Percentiles rank a stretch among this genome's conserved stretches.
phyloP scores from a whole-genome alignment of 1,284 basidiomycete genomes.

The Neotropicomus parvogracilis region DNA sequence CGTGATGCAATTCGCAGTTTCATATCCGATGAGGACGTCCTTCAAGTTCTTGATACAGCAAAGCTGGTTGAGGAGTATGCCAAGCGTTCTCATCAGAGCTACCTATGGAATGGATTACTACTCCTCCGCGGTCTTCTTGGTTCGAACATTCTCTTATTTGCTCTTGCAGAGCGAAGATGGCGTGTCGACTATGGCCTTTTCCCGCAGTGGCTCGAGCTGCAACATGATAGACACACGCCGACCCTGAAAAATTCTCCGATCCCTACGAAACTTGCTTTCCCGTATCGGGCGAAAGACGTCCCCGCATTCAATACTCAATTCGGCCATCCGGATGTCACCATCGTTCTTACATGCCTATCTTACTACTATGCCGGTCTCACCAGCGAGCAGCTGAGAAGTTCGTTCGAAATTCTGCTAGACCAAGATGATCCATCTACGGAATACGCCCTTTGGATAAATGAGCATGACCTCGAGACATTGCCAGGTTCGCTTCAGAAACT shows the following conservation, averaged over 20 bases:
- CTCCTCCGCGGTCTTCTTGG: constrained; percentile 1
- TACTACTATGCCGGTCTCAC: constrained; percentile 4
- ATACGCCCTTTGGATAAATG: neutral
- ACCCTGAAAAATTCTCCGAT: neutral
- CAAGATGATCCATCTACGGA: neutral
- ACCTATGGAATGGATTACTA: neutral
- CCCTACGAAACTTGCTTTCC: neutral
- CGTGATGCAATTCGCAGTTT: neutral
- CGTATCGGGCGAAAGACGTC: constrained; percentile 4
- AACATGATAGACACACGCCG: no score
- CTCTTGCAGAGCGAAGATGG: constrained; percentile 1
- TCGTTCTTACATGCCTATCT: constrained; percentile 3
- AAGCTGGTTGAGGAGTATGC: neutral
- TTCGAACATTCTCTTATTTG: neutral
- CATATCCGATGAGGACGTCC: neutral
- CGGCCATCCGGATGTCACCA: constrained; percentile 1
- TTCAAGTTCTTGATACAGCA: neutral
- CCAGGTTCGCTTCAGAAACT: neutral
- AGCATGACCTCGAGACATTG: neutral
- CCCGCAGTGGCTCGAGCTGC: no score
- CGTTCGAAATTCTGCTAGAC: neutral
- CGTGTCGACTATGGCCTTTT: constrained; percentile 6
- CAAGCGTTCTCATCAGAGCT: neutral
- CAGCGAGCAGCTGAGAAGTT: neutral
- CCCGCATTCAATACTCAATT: neutral